Evolutionary conservation across 257 asterid genomes (phyloP), one percentile per base, ranked within the genome.

Genomic region (Lithospermum erythrorhizon): DNA sequence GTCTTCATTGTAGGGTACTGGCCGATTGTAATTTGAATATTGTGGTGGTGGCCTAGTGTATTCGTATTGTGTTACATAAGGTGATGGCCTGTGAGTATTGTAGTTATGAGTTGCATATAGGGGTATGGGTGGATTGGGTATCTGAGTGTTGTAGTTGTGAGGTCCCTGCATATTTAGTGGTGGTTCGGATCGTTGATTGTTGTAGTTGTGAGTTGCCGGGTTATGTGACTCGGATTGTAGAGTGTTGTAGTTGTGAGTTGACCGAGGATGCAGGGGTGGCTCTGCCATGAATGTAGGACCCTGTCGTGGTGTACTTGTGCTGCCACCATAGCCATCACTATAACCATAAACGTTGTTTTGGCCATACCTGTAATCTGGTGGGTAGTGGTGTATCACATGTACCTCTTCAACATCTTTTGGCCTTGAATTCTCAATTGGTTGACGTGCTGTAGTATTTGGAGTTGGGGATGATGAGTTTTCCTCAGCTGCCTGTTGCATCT

Each of bases 361-460:
- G 60, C 74, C 70, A 61, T 63, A 68, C 35, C 87, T 80, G 19
- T 77, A 71, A 55, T 79, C 85, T 7, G 94, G 91, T 57, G 90
- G 87, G 55, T 83, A 78, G 63, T 82, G 91, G 60, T 89, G 59
- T 61, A 82, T 67, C 4, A 83, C 87, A 64, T 83, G 97, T 61
- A 78, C 73, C 74, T 86, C 89, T 68, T 84, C 94, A 22, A 55
- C 75, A 57, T 76, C 87, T 57, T 72, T 78, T 15, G 86, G 82
- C 54, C 56, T 61, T 24, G 76, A 37, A 35, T 72, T 74, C 65
- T 72, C 78, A 41, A 27, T 60, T 0, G 70, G 47, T 61, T 62
- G 47, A 6, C 47, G 7, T 35, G 47, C 11, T 35, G 14, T 35
- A 35, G 47, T 35, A 35, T 35, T 3, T 1, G 47, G 47, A 35